Evolutionary conservation across 495 filamentous ascomycete genomes (phyloP).

Genomic region (Tuber melanosporum): DNA sequence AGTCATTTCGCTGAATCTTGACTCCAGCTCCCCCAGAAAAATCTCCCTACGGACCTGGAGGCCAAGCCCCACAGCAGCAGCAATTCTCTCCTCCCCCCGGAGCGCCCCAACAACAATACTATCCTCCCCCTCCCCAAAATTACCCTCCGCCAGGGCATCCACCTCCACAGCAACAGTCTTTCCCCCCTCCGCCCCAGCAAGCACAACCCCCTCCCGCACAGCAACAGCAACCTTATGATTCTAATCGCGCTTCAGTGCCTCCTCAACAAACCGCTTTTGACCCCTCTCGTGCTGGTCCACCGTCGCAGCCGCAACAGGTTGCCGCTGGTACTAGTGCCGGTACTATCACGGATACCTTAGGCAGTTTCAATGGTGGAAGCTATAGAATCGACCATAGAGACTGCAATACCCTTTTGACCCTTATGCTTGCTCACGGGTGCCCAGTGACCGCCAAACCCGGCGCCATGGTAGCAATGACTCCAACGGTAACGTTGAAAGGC

Average conservation of each 20-base stretch:
- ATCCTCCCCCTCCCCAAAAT: constrained; percentile 43
- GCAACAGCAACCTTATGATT: constrained; percentile 21
- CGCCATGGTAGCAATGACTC: constrained; percentile 91
- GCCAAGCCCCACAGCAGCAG: neutral
- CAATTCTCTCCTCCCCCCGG: constrained; percentile 32
- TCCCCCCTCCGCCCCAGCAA: constrained; percentile 46
- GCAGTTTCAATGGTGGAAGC: constrained; percentile 91
- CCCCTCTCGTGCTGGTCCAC: constrained; percentile 20
- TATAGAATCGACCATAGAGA: constrained; percentile 92
- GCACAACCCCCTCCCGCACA: constrained; percentile 40
- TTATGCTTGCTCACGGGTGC: constrained; percentile 85
- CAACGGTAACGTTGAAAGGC: constrained; percentile 75
- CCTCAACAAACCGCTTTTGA: constrained; percentile 33
- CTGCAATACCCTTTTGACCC: constrained; percentile 77
- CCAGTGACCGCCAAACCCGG: constrained; percentile 76
- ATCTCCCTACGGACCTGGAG: constrained; percentile 1
- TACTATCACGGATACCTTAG: constrained; percentile 68
- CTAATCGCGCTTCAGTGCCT: constrained; percentile 28
- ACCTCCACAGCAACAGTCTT: constrained; percentile 44
- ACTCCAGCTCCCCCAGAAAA: neutral
- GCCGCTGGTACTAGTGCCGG: constrained; percentile 52
- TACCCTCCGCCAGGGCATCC: constrained; percentile 43
- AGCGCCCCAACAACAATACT: constrained; percentile 42
- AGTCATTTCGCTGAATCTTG: neutral
- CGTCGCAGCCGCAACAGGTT: constrained; percentile 40